Percentiles rank a stretch among this genome's conserved stretches.
phyloP scores from a whole-genome alignment of 306 rosid genomes.

The Sphenostylis stenocarpa region DNA sequence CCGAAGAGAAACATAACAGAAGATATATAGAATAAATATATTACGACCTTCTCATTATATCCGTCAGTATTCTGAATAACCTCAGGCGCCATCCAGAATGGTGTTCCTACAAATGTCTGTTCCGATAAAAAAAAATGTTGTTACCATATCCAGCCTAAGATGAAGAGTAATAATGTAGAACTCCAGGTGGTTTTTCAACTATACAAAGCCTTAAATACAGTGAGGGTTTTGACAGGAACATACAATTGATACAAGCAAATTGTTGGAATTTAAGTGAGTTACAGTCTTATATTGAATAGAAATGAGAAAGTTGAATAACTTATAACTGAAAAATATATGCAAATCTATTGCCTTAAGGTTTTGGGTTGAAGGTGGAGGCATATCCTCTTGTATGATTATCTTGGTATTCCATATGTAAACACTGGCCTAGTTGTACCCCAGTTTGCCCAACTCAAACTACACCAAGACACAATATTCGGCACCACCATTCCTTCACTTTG shows the following conservation, averaged over 20 bases:
- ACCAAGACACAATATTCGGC: constrained; percentile 2
- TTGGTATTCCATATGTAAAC: no score
- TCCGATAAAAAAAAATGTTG: constrained; percentile 50
- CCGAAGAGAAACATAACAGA: constrained; percentile 15
- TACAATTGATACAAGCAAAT: not conserved
- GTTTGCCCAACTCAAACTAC: constrained; percentile 7
- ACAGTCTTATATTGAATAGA: no score
- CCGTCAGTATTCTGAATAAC: constrained; percentile 98
- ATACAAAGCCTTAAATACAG: not conserved
- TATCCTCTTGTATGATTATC: no score
- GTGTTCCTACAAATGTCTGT: constrained; percentile 99
- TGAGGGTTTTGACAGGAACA: constrained; percentile 5
- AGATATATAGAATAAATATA: constrained; percentile 16
- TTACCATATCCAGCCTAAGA: constrained; percentile 42
- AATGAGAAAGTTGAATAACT: no score
- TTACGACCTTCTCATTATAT: constrained; percentile 91
- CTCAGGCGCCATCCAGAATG: constrained; percentile 99
- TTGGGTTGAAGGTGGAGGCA: no score
- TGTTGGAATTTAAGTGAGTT: no score
- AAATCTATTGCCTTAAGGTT: no score
- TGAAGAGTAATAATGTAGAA: not conserved
- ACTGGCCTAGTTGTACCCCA: no score
- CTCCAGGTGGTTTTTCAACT: not conserved
- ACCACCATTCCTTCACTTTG: constrained; percentile 16
- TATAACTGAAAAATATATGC: no score